These are phyloP conservation scores for Neurospora sp. DNA, from an alignment of 495 filamentous ascomycete genomes.

Conservation along the genomic window DNA sequence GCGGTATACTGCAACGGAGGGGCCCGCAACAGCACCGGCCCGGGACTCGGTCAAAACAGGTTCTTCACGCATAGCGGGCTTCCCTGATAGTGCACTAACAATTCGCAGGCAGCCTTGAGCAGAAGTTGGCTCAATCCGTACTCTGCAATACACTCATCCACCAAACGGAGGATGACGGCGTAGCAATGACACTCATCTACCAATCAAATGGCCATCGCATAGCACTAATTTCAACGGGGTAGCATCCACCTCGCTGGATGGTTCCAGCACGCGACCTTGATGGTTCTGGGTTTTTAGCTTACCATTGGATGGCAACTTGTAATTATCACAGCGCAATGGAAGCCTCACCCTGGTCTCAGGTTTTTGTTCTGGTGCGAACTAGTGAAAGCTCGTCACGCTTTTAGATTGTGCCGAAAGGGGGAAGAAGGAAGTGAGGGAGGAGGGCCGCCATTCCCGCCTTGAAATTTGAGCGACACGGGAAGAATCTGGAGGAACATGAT, in stretches of 20 bases:
- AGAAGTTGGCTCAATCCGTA: not conserved
- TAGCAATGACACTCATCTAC: not conserved
- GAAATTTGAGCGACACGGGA: not conserved
- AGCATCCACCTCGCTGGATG: not conserved
- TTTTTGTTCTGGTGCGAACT: not conserved
- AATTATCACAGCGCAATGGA: not conserved
- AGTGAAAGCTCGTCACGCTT: not conserved
- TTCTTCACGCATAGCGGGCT: not conserved
- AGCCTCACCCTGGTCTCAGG: not conserved
- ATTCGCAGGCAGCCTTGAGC: not conserved
- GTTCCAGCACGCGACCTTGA: not conserved
- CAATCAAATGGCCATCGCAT: not conserved
- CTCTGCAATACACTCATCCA: not conserved
- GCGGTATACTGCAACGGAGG: not conserved
- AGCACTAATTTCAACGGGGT: not conserved
- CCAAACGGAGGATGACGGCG: not conserved
- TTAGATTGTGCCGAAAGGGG: not conserved
- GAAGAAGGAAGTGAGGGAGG: not conserved
- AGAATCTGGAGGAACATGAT: not conserved
- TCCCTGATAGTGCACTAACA: not conserved
- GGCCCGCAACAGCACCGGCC: not conserved
- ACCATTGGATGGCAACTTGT: not conserved
- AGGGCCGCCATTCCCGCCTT: not conserved
- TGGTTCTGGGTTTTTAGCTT: not conserved
- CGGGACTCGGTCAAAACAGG: not conserved